Conservation (phyloP, 1,284 basidiomycete species). For the Cryptococcus amylolentus region DNA sequence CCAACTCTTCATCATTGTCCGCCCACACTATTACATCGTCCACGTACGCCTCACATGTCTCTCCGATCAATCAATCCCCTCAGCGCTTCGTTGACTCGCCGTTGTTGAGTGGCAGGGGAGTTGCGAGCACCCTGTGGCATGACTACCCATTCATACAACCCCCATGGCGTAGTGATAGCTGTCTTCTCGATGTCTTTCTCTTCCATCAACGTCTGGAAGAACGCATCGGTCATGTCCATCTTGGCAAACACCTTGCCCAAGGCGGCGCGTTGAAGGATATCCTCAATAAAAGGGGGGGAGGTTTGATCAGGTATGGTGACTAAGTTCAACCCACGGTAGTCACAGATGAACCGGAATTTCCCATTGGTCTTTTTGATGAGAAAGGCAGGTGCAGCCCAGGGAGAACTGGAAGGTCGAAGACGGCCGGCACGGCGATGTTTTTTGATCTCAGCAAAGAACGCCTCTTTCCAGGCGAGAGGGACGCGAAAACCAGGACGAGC, state of each 20-base stretch:
- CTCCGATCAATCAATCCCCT: neutral
- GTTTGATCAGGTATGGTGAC: neutral
- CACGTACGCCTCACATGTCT: constrained; percentile 1
- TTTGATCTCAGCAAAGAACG: neutral
- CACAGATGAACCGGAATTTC: neutral
- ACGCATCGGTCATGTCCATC: neutral
- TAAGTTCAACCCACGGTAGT: neutral
- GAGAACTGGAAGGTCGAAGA: neutral
- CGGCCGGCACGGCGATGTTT: neutral
- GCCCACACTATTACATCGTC: constrained; percentile 1
- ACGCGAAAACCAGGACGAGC: neutral
- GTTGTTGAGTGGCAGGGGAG: neutral
- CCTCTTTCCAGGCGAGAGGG: neutral
- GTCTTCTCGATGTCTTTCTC: constrained; percentile 1
- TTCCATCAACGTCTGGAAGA: constrained; percentile 2
- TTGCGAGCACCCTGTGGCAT: constrained; percentile 1
- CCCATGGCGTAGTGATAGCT: neutral
- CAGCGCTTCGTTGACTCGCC: neutral
- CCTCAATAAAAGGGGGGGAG: neutral
- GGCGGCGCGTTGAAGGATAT: neutral
- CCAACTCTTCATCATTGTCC: neutral
- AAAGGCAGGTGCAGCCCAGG: neutral
- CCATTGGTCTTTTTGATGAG: neutral
- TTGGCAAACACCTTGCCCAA: neutral
- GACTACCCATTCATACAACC: constrained; percentile 1